Evolutionary conservation across 1,139 yeast genomes (phyloP).

Genomic region (Saccharomyces uvarum): DNA sequence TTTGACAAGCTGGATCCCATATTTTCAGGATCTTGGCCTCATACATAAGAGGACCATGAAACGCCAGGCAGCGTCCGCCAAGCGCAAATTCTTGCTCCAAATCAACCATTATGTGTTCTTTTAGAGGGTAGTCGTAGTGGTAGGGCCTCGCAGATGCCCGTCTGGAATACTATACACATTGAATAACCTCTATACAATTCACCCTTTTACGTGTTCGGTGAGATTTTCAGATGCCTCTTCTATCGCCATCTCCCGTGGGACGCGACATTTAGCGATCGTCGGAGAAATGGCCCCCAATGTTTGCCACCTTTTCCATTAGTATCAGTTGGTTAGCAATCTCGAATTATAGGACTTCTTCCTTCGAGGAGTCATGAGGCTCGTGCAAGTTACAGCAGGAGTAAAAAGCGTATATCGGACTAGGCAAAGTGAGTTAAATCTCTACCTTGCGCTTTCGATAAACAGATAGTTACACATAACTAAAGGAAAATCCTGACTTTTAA

Average conservation of each 20-base stretch:
- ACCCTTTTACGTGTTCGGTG: background rate
- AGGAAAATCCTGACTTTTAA: background rate
- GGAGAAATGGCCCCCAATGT: background rate
- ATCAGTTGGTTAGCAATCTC: background rate
- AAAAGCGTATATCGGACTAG: background rate
- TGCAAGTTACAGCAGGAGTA: background rate
- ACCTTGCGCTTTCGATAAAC: background rate
- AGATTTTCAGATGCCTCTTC: background rate
- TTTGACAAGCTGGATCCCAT: constrained; percentile 47
- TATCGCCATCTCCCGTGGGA: background rate
- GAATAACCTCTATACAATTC: background rate
- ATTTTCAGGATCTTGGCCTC: constrained; percentile 73
- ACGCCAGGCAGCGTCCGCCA: constrained; percentile 63
- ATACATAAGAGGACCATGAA: constrained; percentile 83
- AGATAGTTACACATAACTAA: background rate
- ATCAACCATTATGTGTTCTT: background rate
- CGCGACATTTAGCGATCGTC: background rate
- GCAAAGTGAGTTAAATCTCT: background rate
- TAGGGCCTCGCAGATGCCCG: background rate
- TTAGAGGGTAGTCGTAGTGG: background rate
- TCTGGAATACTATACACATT: background rate
- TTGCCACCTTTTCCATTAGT: background rate
- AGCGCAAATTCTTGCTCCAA: constrained; percentile 14
- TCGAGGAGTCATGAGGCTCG: background rate
- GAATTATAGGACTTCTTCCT: background rate